phyloP scores from a whole-genome alignment of 129 eudicot species.

The Helichrysum umbraculigerum region DNA sequence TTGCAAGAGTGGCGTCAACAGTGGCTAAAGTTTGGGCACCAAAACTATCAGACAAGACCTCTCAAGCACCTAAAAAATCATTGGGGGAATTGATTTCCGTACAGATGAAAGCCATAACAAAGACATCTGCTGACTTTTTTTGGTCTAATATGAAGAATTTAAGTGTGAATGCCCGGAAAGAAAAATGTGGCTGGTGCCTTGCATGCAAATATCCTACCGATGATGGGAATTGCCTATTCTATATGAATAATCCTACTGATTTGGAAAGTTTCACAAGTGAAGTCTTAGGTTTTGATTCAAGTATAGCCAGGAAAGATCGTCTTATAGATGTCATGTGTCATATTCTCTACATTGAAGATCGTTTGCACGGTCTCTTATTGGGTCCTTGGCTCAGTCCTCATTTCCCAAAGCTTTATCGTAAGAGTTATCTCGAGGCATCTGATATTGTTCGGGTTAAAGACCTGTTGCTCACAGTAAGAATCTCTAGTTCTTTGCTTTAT shows the following conservation, averaged over 20 bases:
- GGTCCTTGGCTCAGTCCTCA: slow-evolving; percentile 91
- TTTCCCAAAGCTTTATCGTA: slow-evolving; percentile 57
- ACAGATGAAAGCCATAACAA: slow-evolving; percentile 69
- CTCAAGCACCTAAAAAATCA: slow-evolving; percentile 47
- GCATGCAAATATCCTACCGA: slow-evolving; percentile 72
- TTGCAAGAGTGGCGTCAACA: slow-evolving; percentile 71
- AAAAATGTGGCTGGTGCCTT: slow-evolving; percentile 96
- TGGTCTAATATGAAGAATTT: slow-evolving; percentile 69
- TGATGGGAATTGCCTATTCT: slow-evolving; percentile 71
- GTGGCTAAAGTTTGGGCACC: slow-evolving; percentile 52
- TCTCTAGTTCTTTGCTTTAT: not conserved
- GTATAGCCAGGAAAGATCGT: slow-evolving; percentile 47
- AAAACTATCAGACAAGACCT: slow-evolving; percentile 56
- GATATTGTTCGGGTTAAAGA: slow-evolving; percentile 51
- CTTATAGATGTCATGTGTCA: slow-evolving; percentile 69
- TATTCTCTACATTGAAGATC: slow-evolving; percentile 73
- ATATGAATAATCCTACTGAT: slow-evolving; percentile 36
- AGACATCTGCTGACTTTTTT: slow-evolving; percentile 53
- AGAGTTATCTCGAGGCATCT: slow-evolving; percentile 45
- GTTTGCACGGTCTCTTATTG: slow-evolving; percentile 80
- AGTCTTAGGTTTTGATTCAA: slow-evolving; percentile 45
- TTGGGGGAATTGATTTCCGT: slow-evolving; percentile 56
- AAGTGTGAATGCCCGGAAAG: slow-evolving; percentile 55
- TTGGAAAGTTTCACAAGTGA: slow-evolving; percentile 50
- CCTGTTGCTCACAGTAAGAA: slow-evolving; percentile 59